Base-by-base conservation (phyloP, 2,329 filamentous ascomycete species). In the Pyricularia pennisetigena region DNA sequence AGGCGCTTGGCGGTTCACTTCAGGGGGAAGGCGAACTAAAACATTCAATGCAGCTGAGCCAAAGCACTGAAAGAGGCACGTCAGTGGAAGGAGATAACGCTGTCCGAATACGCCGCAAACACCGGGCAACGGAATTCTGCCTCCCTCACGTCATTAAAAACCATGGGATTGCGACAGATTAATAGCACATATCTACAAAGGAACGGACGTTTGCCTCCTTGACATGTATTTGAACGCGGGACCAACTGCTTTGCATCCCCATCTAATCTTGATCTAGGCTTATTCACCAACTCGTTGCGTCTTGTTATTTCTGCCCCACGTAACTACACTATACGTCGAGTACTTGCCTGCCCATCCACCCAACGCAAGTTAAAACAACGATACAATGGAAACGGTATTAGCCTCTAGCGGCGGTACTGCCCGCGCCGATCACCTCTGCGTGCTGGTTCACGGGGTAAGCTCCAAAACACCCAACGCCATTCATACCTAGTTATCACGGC, bases 391-490 rank as follows among this genome's bases (percentile, higher is more conserved):
- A 24, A 64, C 14, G 3, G 66, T 67, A 2, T 24, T 54, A 23
- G 79, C 83, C 71, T 82, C 82, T 74, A 82, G 79, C 69, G 85
- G 85, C 71, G 84, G 84, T 71, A 82, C 78, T 74, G 67, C 75
- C 63, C 79, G 84, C 69, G 87, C 89, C 65, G 83, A 90, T 71
- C 91, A 94, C 76, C 86, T 94, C 70, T 90, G 88, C 74, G 90
- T 94, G 61, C 82, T 94, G 63, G 88, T 93, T 67, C 91, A 94
- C 75, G 87, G 91, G 79, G 88, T 91, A 85, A 77, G 85, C 78
- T 65, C 26, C 41, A 54, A n/a, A 54, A n/a, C 16, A 7, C 41
- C 20, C 41, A 54, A 54, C 41, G 41, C 20, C 41, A n/a, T 54
- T 6, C 41, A 41, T 12, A 12, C 32, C 32, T 35, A 12, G 32